phyloP scores from a whole-genome alignment of 345 rosid species.

The Lepidium sativum region DNA sequence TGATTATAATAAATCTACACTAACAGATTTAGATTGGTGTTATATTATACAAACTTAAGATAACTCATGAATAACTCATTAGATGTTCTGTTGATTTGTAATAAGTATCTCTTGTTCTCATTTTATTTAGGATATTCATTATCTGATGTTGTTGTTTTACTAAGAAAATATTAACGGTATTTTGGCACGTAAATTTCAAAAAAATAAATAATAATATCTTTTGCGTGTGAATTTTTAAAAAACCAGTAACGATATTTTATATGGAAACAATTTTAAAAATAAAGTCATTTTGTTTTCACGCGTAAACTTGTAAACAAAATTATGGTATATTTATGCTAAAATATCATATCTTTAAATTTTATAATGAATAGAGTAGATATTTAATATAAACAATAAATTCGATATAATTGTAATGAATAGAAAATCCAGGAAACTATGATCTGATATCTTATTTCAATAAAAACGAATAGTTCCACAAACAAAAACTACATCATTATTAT shows the following conservation, averaged over 20 bases:
- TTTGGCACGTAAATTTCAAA: not conserved
- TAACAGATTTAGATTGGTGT: not conserved
- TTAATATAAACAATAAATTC: not conserved
- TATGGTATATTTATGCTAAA: too few relatives aligned
- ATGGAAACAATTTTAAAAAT: too few relatives aligned
- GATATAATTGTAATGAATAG: not conserved
- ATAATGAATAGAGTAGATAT: not conserved
- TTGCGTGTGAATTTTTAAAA: not conserved
- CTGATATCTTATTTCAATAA: not conserved
- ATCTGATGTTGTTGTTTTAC: not conserved
- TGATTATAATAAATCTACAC: too few relatives aligned
- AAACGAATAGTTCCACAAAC: not conserved
- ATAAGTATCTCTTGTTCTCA: too few relatives aligned
- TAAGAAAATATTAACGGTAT: not conserved
- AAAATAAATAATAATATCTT: too few relatives aligned
- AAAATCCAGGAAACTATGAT: not conserved
- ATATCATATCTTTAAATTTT: not conserved
- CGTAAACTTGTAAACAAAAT: not conserved
- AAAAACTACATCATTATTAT: not conserved
- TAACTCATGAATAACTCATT: not conserved
- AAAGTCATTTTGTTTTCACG: not conserved
- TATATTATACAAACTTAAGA: not conserved
- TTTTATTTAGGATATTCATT: not conserved
- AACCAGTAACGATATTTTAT: not conserved
- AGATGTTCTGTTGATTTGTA: not conserved